Percentiles rank a stretch among this genome's conserved stretches.
phyloP scores from a whole-genome alignment of 371 early-diverging fungal genomes.

The Dinochytrium kinnereticum region DNA sequence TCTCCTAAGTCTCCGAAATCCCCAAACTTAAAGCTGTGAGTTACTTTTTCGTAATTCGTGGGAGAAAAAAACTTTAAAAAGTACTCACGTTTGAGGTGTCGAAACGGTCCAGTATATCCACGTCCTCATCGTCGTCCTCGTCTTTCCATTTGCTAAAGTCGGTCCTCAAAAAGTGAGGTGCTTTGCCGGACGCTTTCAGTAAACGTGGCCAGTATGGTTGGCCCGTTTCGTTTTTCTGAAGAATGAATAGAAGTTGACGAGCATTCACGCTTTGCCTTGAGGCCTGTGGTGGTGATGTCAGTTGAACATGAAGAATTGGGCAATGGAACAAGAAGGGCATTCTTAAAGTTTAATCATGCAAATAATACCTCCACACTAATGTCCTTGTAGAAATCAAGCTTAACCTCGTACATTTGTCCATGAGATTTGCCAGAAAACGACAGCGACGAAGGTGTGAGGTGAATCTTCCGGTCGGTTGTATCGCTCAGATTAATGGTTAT shows the following conservation, averaged over 20 bases:
- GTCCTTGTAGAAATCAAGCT: slow-evolving; percentile 73
- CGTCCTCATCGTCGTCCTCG: slow-evolving; percentile 92
- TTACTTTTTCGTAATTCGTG: too few species aligned
- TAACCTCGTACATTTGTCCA: slow-evolving; percentile 74
- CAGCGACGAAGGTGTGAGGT: slow-evolving; percentile 64
- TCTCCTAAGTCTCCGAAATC: too few species aligned
- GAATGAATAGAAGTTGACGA: slow-evolving; percentile 63
- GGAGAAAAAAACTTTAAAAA: too few species aligned
- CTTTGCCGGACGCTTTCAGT: slow-evolving; percentile 64
- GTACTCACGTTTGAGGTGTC: neutral
- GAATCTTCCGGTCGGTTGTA: slow-evolving; percentile 61
- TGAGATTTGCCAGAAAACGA: slow-evolving; percentile 62
- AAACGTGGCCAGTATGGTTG: slow-evolving; percentile 85
- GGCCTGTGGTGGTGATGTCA: slow-evolving; percentile 51
- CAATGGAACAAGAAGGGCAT: neutral
- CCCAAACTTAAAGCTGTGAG: too few species aligned
- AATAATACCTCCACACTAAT: slow-evolving; percentile 69
- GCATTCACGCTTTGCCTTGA: slow-evolving; percentile 71
- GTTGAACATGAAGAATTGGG: neutral
- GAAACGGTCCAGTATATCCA: slow-evolving; percentile 38
- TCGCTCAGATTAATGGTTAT: slow-evolving; percentile 86
- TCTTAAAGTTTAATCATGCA: neutral
- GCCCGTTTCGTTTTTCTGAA: slow-evolving; percentile 72
- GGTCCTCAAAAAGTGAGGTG: slow-evolving; percentile 81
- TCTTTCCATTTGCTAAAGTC: slow-evolving; percentile 92